Evolutionary conservation across 2,329 filamentous ascomycete genomes (phyloP), one percentile per base, ranked within the genome.

Genomic region (Claviceps cyperi): DNA sequence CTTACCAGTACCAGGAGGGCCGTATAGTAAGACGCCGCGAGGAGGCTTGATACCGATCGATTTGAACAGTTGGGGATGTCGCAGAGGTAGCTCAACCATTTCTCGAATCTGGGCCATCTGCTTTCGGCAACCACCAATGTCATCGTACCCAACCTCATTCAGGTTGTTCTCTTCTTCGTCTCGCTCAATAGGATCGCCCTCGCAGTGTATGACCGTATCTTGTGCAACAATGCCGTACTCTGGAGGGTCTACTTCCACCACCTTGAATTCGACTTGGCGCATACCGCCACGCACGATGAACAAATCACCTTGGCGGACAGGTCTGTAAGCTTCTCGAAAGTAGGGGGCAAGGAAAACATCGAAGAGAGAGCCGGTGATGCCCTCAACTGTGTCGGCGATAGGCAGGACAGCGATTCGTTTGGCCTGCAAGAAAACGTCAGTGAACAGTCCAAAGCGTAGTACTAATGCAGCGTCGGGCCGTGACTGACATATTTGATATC

Each of bases 81-180:
- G 84, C 54, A 98, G 80, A 54, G 92, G 92, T 59, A 98, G 77
- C 77, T 98, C 92, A 57, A 98, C 92, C 77, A 98, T 83, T 70
- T 98, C 92, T 66, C 92, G 87, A 62, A 98, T 95, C 76, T 98
- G 92, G 56, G 92, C 92, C 92, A 98, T 97, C 74, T 98, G 92
- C 76, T 98, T 98, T 65, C 92, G 81, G 80, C 92, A 97, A 59
- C 92, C 92, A 78, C 92, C 92, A 71, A 98, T 98, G 66, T 98
- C 92, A 63, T 98, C 92, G 66, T 98, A 98, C 46, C 92, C 92
- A 58, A 98, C 92, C 71, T 98, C 92, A 67, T 97, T 98, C 59
- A 98, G 77, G 73, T 97, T 98, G 67, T 94, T 94, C 76, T 98
- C 92, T 70, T 98, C 92, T 63, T 98, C 92, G 61, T 98, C 92